A percentile compares a stretch with the other conserved stretches of the same genome.
Evolutionary conservation across 805 yeast genomes (phyloP).

Genomic region (Ogataea pignaliae): DNA sequence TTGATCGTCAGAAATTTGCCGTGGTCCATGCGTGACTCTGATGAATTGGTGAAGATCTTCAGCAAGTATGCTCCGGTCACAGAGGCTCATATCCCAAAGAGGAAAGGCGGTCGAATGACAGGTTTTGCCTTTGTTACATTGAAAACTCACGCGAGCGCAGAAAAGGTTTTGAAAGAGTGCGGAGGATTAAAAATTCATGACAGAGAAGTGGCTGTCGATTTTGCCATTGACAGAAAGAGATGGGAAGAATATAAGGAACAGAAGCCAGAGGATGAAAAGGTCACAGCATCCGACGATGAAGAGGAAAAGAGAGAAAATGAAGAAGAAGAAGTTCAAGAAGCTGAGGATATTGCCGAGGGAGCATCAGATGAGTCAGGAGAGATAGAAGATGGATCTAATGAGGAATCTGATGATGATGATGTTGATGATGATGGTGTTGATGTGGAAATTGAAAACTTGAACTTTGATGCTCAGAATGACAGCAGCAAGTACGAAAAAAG

Average conservation of each 20-base stretch:
- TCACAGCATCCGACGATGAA: slow-evolving; percentile 29
- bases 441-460: background rate
- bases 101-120: slow-evolving; percentile 80
- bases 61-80: slow-evolving; percentile 78
- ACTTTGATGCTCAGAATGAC: slow-evolving; percentile 14
- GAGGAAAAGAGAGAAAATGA: slow-evolving; percentile 30
- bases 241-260: slow-evolving; percentile 63
- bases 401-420: slow-evolving; percentile 29
- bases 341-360: slow-evolving; percentile 25
- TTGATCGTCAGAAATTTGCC: slow-evolving; percentile 89
- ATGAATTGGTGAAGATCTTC: slow-evolving; percentile 65
- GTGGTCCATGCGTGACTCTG: slow-evolving; percentile 86
- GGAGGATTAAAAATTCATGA: slow-evolving; percentile 79
- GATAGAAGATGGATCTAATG: slow-evolving; percentile 16
- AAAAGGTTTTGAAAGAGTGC: slow-evolving; percentile 70
- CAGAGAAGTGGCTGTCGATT: slow-evolving; percentile 89
- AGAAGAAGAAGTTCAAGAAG: slow-evolving; percentile 31
- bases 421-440: slow-evolving; percentile 27
- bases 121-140: slow-evolving; percentile 95
- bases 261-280: slow-evolving; percentile 35
- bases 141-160: slow-evolving; percentile 75
- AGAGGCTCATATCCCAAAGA: slow-evolving; percentile 86
- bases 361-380: slow-evolving; percentile 26
- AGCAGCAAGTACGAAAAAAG: slow-evolving; percentile 28
- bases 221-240: slow-evolving; percentile 81